Percentiles rank a stretch among this genome's conserved stretches.
Evolutionary conservation across 768 basidiomycete genomes (phyloP).

Genomic region (Trichaptum fuscoviolaceum): DNA sequence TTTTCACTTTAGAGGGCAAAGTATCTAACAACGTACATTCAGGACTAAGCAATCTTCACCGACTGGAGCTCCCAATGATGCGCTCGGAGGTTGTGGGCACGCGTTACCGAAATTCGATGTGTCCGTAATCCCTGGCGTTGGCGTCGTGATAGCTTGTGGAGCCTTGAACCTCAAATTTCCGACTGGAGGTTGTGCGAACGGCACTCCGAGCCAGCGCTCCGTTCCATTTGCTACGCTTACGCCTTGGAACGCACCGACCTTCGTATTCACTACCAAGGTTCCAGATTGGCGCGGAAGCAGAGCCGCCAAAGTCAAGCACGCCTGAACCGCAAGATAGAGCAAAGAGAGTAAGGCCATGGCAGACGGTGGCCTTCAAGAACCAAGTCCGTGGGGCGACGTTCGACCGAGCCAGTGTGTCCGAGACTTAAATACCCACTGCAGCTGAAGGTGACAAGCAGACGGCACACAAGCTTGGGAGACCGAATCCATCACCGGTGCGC

Average conservation of each 20-base stretch:
- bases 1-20: not conserved
- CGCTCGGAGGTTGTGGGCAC: slow-evolving; percentile 43
- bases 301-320: not conserved
- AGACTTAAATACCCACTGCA: not conserved
- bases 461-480: not conserved
- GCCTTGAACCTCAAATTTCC: slow-evolving; percentile 53
- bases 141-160: slow-evolving; percentile 36
- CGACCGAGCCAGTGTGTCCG: not conserved
- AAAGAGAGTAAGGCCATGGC: slow-evolving; percentile 4
- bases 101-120: slow-evolving; percentile 50
- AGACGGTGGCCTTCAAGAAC: not conserved
- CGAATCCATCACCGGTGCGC: not conserved
- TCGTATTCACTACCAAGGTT: slow-evolving; percentile 34
- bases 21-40: slow-evolving; percentile 33
- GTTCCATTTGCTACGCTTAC: slow-evolving; percentile 36
- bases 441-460: not conserved
- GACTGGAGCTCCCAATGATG: slow-evolving; percentile 35
- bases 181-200: slow-evolving; percentile 51
- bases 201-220: slow-evolving; percentile 57
- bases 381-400: not conserved
- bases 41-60: slow-evolving; percentile 52
- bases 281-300: slow-evolving; percentile 8
- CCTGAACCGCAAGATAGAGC: not conserved
- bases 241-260: slow-evolving; percentile 45
- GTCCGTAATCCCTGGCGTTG: slow-evolving; percentile 27